Conservation (phyloP, 2,329 filamentous ascomycete species). For the Neopestalotiopsis clavispora region DNA sequence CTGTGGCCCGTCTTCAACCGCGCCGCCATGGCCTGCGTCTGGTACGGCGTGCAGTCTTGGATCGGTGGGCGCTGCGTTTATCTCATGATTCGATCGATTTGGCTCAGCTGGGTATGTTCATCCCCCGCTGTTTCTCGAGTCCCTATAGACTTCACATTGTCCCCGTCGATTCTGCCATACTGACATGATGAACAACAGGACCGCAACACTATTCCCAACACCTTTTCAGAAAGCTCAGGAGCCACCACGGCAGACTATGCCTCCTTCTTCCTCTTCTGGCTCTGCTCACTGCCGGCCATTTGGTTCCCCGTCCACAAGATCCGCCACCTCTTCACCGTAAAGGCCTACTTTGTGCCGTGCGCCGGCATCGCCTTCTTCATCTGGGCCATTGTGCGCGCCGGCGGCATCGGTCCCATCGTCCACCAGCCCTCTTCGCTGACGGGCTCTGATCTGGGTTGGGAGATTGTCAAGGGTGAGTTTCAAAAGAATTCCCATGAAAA, state of each 20-base stretch:
- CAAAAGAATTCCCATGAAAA: no score
- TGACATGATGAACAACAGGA: slow-evolving; percentile 36
- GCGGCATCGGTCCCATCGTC: slow-evolving; percentile 84
- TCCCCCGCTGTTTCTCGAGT: not conserved
- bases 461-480: slow-evolving; percentile 68
- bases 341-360: slow-evolving; percentile 81
- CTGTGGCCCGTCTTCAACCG: slow-evolving; percentile 90
- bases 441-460: slow-evolving; percentile 78
- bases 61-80: slow-evolving; percentile 87
- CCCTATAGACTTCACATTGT: not conserved
- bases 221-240: slow-evolving; percentile 67
- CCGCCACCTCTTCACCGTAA: slow-evolving; percentile 88
- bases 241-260: slow-evolving; percentile 78
- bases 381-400: slow-evolving; percentile 76
- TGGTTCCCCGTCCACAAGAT: slow-evolving; percentile 91
- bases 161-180: not conserved
- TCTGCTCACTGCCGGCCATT: slow-evolving; percentile 78
- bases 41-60: slow-evolving; percentile 86
- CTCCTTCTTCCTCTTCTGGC: slow-evolving; percentile 88
- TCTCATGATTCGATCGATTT: slow-evolving; percentile 87
- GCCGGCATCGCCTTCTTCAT: slow-evolving; percentile 86
- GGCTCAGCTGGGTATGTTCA: slow-evolving; percentile 65
- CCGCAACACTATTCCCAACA: slow-evolving; percentile 65
- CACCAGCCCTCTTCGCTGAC: slow-evolving; percentile 65
- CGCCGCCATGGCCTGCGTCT: slow-evolving; percentile 85